Evolutionary conservation across 2,329 filamentous ascomycete genomes (phyloP).

Genomic region (Neopestalotiopsis sp.): DNA sequence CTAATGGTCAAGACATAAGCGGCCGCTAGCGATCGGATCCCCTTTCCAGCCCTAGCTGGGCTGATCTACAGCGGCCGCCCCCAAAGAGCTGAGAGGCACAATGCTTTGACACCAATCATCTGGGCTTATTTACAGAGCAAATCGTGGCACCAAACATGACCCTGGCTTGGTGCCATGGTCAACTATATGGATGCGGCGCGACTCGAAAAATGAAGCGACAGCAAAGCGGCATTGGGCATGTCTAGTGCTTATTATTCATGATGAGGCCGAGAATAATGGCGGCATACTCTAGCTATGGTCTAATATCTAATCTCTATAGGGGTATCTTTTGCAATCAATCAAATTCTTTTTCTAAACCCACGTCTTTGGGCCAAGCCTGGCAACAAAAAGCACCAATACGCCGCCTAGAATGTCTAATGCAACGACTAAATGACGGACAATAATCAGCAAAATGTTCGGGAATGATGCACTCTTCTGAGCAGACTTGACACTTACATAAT

Average conservation of each 20-base stretch:
- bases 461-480: not conserved
- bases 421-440: not conserved
- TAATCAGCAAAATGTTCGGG: not conserved
- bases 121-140: not conserved
- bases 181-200: not conserved
- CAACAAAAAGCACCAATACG: slow-evolving; percentile 7
- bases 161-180: not conserved
- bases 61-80: not conserved
- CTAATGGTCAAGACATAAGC: not conserved
- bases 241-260: not conserved
- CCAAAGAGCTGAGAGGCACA: not conserved
- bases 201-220: not conserved
- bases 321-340: not conserved
- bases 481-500: slow-evolving; percentile 4
- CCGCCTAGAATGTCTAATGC: slow-evolving; percentile 10
- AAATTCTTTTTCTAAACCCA: not conserved
- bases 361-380: slow-evolving; percentile 1
- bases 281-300: not conserved
- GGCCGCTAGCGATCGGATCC: not conserved
- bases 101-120: not conserved
- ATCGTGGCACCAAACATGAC: not conserved
- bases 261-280: not conserved
- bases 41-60: not conserved
- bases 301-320: not conserved
- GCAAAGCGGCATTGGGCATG: not conserved